A percentile compares a stretch with the other conserved stretches of the same genome.
phyloP scores from a whole-genome alignment of 2,329 filamentous ascomycete species.

The Madurella fahalii region DNA sequence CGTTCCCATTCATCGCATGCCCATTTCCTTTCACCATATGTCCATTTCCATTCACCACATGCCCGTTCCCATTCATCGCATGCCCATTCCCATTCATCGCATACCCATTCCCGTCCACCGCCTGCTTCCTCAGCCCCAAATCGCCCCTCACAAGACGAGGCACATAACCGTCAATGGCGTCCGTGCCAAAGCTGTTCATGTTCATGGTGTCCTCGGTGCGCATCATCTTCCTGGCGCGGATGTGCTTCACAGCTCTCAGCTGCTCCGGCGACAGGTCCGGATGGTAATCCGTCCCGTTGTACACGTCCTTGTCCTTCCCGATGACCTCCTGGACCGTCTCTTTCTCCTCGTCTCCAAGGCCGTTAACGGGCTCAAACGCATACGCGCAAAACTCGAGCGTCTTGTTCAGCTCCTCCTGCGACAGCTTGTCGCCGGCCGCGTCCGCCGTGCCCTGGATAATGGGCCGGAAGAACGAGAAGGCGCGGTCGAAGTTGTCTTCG shows the following conservation, averaged over 20 bases:
- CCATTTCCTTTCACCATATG: too few relatives aligned
- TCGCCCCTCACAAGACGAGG: conserved; percentile 26
- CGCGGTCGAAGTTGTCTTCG: conserved; percentile 40
- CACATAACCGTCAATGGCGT: conserved; percentile 29
- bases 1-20: neutral
- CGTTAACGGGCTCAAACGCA: neutral
- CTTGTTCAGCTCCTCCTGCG: conserved; percentile 22
- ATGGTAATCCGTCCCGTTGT: neutral
- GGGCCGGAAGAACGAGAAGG: conserved; percentile 39
- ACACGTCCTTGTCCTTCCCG: too few relatives aligned
- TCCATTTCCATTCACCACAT: neutral
- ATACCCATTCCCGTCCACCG: neutral
- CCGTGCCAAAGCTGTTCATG: conserved; percentile 32
- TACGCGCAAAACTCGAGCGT: conserved; percentile 22
- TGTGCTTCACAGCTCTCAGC: neutral
- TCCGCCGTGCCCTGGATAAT: conserved; percentile 38
- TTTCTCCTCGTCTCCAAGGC: neutral
- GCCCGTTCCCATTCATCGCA: neutral
- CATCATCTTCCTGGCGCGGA: conserved; percentile 31
- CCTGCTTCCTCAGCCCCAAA: conserved; percentile 25
- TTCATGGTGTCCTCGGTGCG: conserved; percentile 30
- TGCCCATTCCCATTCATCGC: neutral
- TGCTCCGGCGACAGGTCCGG: neutral
- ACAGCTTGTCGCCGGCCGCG: conserved; percentile 25
- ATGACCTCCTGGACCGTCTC: neutral